phyloP scores from a whole-genome alignment of 1,139 yeast genomes.

The Saccharomyces hybrid region DNA sequence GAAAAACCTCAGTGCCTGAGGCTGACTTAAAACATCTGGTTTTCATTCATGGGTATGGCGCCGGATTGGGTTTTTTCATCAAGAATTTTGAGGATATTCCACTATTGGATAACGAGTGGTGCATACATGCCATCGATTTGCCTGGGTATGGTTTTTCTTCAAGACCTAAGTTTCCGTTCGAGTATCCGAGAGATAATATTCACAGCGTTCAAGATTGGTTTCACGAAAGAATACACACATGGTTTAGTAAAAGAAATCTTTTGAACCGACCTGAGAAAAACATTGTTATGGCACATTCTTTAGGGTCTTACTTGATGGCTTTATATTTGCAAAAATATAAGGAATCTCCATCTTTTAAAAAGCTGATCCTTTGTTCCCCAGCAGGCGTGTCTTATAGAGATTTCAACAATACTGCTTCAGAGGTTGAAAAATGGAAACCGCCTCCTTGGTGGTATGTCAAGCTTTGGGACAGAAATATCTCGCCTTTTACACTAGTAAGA shows the following conservation, averaged over 20 bases:
- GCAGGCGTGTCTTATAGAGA: slow-evolving; percentile 47
- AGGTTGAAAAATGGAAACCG: slow-evolving; percentile 25
- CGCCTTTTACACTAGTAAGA: slow-evolving; percentile 63
- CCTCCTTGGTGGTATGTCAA: slow-evolving; percentile 53
- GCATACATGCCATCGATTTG: slow-evolving; percentile 62
- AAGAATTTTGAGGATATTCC: slow-evolving; percentile 44
- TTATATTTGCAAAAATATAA: slow-evolving; percentile 62
- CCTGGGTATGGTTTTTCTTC: slow-evolving; percentile 75
- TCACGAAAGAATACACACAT: slow-evolving; percentile 48
- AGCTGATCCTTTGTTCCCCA: slow-evolving; percentile 74
- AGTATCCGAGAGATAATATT: slow-evolving; percentile 25
- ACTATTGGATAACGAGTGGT: slow-evolving; percentile 39
- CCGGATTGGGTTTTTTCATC: slow-evolving; percentile 62
- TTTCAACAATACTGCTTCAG: slow-evolving; percentile 28
- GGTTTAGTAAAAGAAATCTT: slow-evolving; percentile 56
- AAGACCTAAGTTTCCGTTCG: slow-evolving; percentile 46
- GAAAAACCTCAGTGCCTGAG: slow-evolving; percentile 17
- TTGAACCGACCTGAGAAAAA: slow-evolving; percentile 39
- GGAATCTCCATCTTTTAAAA: slow-evolving; percentile 39
- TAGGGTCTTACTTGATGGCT: slow-evolving; percentile 82
- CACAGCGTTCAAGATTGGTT: slow-evolving; percentile 51
- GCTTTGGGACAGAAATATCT: slow-evolving; percentile 62
- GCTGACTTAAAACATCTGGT: slow-evolving; percentile 40
- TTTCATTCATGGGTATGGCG: slow-evolving; percentile 72
- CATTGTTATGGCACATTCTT: slow-evolving; percentile 77